phyloP scores from a whole-genome alignment of 1,284 basidiomycete species.

The Ganoderma leucocontextum region DNA sequence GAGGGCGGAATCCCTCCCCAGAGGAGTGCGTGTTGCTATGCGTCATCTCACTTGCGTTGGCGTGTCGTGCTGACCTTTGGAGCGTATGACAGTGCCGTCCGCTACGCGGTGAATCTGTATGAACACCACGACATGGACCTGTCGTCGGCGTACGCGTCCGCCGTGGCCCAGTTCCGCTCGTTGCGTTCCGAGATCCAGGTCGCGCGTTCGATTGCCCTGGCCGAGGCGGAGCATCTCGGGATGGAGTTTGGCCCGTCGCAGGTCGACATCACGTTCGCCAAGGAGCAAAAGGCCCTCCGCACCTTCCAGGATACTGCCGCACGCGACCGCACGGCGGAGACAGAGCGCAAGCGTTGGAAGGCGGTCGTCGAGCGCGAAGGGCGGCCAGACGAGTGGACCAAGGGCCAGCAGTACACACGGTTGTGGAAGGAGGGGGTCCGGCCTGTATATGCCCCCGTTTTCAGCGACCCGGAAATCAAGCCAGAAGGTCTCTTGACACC shows the following conservation, averaged over 20 bases:
- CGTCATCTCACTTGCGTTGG: constrained; percentile 1
- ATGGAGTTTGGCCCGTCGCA: constrained; percentile 72
- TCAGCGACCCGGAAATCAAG: constrained; percentile 29
- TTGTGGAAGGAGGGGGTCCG: constrained; percentile 75
- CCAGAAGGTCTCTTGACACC: constrained; percentile 27
- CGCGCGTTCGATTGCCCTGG: constrained; percentile 76
- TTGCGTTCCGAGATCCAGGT: constrained; percentile 88
- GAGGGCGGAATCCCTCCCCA: constrained; percentile 82
- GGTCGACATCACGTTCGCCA: constrained; percentile 65
- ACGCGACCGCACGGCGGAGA: constrained; percentile 63
- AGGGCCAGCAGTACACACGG: constrained; percentile 72
- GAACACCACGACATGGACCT: constrained; percentile 71
- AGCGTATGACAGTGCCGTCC: constrained; percentile 68
- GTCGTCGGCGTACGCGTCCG: constrained; percentile 81
- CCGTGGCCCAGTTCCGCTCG: constrained; percentile 87
- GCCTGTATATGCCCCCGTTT: constrained; percentile 58
- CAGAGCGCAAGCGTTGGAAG: constrained; percentile 80
- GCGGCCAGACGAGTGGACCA: constrained; percentile 62
- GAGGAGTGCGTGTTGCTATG: constrained; percentile 80
- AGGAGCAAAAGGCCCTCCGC: constrained; percentile 69
- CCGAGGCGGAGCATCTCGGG: constrained; percentile 86
- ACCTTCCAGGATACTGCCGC: constrained; percentile 65
- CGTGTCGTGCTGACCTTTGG: constrained; percentile 27
- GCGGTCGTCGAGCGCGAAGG: constrained; percentile 63
- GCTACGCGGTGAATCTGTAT: constrained; percentile 84